Evolutionary conservation across 2,329 filamentous ascomycete species (phyloP).

Genomic region (Pseudohalonectria lignicola): DNA sequence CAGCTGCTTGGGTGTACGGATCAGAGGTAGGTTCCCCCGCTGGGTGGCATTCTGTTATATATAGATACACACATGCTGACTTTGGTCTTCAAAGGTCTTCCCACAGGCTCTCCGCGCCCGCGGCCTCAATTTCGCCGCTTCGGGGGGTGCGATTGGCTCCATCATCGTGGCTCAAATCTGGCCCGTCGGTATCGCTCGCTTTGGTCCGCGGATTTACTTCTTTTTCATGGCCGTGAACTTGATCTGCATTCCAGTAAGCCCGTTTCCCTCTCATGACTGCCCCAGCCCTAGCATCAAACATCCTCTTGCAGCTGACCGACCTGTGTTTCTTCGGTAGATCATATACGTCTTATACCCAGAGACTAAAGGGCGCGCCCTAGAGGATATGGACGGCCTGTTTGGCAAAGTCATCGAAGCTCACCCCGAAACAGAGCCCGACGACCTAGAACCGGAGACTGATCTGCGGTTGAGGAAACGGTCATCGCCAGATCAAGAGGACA

Average conservation of each 20-base stretch:
- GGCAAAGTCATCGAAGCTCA: conserved; percentile 11
- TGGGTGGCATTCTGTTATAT: background rate
- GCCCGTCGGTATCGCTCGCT: conserved; percentile 38
- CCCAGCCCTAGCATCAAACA: background rate
- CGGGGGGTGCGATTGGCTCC: conserved; percentile 42
- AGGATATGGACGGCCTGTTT: conserved; percentile 34
- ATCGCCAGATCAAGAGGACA: too few species aligned
- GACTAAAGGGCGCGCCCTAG: conserved; percentile 27
- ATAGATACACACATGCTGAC: background rate
- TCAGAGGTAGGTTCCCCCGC: conserved; percentile 31
- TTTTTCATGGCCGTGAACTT: conserved; percentile 44
- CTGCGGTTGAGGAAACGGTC: too few species aligned
- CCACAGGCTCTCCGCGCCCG: conserved; percentile 44
- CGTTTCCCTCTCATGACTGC: background rate
- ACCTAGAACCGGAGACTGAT: too few species aligned
- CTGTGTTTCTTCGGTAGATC: conserved; percentile 14
- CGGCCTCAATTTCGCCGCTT: conserved; percentile 43
- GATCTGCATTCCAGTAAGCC: conserved; percentile 29
- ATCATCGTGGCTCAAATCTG: conserved; percentile 43
- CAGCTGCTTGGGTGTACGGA: conserved; percentile 48
- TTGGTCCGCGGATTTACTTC: conserved; percentile 43
- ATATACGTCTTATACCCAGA: conserved; percentile 32
- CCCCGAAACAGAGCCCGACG: too few species aligned
- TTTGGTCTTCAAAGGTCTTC: conserved; percentile 31
- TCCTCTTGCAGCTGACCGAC: background rate